A percentile compares a stretch with the other conserved stretches of the same genome.
phyloP scores from a whole-genome alignment of 176 grass and related monocot species.

The Oropetium thomaeum region DNA sequence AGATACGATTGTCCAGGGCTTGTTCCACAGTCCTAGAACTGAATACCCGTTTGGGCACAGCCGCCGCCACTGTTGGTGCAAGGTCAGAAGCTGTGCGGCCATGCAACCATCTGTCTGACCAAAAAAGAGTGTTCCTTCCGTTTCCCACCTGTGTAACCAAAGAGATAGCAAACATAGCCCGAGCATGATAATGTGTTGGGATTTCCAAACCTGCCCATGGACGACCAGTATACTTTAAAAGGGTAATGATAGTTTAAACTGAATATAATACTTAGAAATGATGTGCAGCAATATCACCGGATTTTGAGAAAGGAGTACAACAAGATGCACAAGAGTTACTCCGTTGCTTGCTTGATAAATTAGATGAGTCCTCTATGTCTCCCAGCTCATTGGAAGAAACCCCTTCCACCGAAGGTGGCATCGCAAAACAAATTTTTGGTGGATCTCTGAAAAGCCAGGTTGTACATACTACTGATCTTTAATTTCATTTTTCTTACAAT shows the following conservation, averaged over 20 bases:
- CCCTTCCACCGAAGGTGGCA: slow-evolving; percentile 16
- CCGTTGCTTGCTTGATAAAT: slow-evolving; percentile 45
- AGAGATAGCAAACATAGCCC: too few species aligned
- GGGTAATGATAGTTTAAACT: background rate
- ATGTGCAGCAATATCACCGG: slow-evolving; percentile 35
- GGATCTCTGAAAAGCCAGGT: slow-evolving; percentile 58
- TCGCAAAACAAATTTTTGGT: slow-evolving; percentile 45
- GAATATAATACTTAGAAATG: slow-evolving; percentile 6
- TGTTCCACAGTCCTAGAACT: too few species aligned
- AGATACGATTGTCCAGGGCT: too few species aligned
- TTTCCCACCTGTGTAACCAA: too few species aligned
- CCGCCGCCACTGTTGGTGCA: too few species aligned
- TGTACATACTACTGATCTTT: slow-evolving; percentile 1
- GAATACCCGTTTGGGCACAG: too few species aligned
- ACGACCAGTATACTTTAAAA: background rate
- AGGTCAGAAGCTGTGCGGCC: too few species aligned
- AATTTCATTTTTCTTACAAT: background rate
- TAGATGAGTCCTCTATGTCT: slow-evolving; percentile 11
- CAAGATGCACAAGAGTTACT: slow-evolving; percentile 60
- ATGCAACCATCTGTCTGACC: too few species aligned
- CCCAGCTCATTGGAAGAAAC: slow-evolving; percentile 9
- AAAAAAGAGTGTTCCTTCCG: too few species aligned
- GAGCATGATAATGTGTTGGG: too few species aligned
- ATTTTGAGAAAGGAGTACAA: slow-evolving; percentile 28
- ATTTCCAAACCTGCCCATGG: too few species aligned